Conservation (phyloP, 306 rosid species). For the Astragalus glycyphyllos region DNA sequence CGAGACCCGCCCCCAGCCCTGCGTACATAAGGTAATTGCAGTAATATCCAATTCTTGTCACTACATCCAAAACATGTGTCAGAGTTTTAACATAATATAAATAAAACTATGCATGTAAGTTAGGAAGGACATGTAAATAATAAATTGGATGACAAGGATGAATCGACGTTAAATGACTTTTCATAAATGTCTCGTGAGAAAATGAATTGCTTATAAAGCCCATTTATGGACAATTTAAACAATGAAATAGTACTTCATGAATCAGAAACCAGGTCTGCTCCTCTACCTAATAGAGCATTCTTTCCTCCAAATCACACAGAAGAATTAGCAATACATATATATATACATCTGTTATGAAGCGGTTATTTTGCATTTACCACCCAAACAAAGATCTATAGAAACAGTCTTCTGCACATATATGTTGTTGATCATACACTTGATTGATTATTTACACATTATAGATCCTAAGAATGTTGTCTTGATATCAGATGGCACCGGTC, state of each 20-base stretch:
- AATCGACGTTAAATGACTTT: slow-evolving; percentile 1
- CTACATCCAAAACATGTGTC: slow-evolving; percentile 2
- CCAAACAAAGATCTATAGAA: slow-evolving; percentile 17
- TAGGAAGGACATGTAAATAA: slow-evolving; percentile 9
- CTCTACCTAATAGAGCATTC: background rate
- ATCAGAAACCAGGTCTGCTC: slow-evolving; percentile 28
- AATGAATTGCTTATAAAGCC: slow-evolving; percentile 5
- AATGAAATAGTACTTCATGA: background rate
- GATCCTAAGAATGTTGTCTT: slow-evolving; percentile 25
- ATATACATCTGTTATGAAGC: background rate
- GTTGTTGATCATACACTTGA: slow-evolving; percentile 1
- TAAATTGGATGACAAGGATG: background rate
- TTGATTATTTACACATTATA: slow-evolving; percentile 19
- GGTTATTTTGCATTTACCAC: background rate
- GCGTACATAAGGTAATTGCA: background rate
- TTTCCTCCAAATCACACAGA: slow-evolving; percentile 14
- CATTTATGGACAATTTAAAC: background rate
- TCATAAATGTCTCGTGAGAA: background rate
- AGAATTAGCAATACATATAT: slow-evolving; percentile 8
- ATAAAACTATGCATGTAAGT: slow-evolving; percentile 8
- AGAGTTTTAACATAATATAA: background rate
- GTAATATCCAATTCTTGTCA: background rate
- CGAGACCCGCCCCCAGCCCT: background rate
- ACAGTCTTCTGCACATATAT: slow-evolving; percentile 4
- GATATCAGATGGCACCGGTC: slow-evolving; percentile 12